Base-by-base conservation (phyloP, 148 eudicot genomes). In the Silene conica region DNA sequence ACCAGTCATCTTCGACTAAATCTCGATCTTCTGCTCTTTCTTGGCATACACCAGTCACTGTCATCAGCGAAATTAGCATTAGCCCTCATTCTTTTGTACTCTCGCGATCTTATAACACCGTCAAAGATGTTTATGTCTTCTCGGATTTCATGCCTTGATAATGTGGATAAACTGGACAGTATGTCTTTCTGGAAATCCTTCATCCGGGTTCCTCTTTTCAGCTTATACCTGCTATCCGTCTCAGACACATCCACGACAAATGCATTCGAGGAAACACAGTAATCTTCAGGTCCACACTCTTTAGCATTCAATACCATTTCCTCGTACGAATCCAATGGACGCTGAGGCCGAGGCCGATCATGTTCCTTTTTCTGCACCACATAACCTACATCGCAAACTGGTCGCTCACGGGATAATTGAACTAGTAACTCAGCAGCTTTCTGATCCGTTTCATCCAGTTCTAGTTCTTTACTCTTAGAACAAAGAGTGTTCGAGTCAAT, bases 171-270 rank as follows among this genome's bases (percentile, higher is more conserved):
- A 26, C 81, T 38, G 0, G 93, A 89, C 26, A 91, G 82, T 79
- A 91, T 80, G 60, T 89, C 97, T 76, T 77, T 91, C 77, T 80
- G 90, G 74, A 91, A 91, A 72, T 91, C 87, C 64, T 83, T 89
- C 70, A 89, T 67, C 31, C 97, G 83, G 46, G 87, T 84, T 50
- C 97, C 97, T 50, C 93, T 78, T 83, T 78, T 89, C 73, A 83
- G 76, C 83, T 82, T 80, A 20, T 74, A 71, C 46, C 73, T 79
- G 48, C n/a, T 25, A 25, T 77, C 88, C 9, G 55, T 76, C 25
- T 77, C 78, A 19, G 70, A 41, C 48, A 68, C 78, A 23, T 76
- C 73, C 26, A 87, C 77, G 62, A 71, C 79, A 50, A 63, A 81
- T 28, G 84, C 80, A 58, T 78, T 78, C 3, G 96, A 86, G 19